Conservation (phyloP, 495 filamentous ascomycete species). For the Penicillium herquei region DNA sequence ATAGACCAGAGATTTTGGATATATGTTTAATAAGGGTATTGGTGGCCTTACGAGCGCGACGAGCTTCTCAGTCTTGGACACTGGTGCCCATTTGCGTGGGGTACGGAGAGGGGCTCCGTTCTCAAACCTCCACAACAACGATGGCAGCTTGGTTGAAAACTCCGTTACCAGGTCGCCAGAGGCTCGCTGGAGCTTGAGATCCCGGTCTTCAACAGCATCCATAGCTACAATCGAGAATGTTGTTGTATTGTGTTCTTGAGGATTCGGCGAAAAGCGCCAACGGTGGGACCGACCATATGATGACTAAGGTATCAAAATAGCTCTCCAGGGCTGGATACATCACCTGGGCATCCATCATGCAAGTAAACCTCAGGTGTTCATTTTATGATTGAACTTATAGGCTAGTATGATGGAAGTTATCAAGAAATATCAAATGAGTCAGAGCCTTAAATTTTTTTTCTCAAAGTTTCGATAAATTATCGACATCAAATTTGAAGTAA, state of each 20-base stretch:
- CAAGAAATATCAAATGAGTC: no score
- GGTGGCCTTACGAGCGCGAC: constrained; percentile 38
- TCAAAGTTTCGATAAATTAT: no score
- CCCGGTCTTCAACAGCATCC: constrained; percentile 58
- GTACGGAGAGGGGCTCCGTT: constrained; percentile 26
- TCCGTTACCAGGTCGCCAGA: constrained; percentile 67
- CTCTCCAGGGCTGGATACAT: no score
- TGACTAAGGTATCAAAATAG: neutral
- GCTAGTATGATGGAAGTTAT: no score
- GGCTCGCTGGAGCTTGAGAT: constrained; percentile 70
- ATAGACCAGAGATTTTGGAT: neutral
- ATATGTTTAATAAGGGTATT: neutral
- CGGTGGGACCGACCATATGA: constrained; percentile 26
- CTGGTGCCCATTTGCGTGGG: constrained; percentile 42
- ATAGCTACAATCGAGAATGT: constrained; percentile 23
- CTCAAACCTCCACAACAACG: constrained; percentile 44
- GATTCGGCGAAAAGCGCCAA: constrained; percentile 27
- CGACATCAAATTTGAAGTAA: no score
- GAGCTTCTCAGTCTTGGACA: constrained; percentile 41
- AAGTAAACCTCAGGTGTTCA: no score
- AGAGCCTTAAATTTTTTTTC: no score
- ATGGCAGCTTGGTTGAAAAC: constrained; percentile 55
- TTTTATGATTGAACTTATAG: no score
- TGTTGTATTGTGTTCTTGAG: constrained; percentile 2
- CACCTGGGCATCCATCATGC: no score